Evolutionary conservation across 805 yeast species (phyloP).

Genomic region (Sungouiozyma intestinalis): DNA sequence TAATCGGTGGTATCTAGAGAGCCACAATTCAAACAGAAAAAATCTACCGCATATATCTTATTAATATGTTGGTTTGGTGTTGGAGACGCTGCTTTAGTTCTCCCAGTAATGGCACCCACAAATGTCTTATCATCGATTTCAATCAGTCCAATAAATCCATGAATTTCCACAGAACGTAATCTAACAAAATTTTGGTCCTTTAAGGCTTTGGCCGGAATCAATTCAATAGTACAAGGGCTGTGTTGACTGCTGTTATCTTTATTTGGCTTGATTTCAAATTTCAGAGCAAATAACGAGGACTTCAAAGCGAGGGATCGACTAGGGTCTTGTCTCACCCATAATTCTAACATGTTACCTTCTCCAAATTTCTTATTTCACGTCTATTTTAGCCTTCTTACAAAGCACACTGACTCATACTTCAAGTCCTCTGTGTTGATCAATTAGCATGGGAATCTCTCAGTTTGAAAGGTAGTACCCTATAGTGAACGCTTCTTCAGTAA

Average conservation of each 20-base stretch:
- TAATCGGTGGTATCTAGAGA: not conserved
- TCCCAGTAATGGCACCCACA: conserved; percentile 70
- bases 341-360: not conserved
- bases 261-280: conserved; percentile 13
- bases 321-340: not conserved
- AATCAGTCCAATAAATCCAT: conserved; percentile 79
- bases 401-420: not conserved
- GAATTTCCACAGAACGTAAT: conserved; percentile 36
- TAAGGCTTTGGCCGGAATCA: conserved; percentile 32
- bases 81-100: conserved; percentile 71
- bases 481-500: no score
- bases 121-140: conserved; percentile 57
- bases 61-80: conserved; percentile 68
- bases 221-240: conserved; percentile 38
- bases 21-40: conserved; percentile 55
- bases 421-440: not conserved
- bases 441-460: no score
- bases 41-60: conserved; percentile 74
- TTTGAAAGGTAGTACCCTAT: no score
- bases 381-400: not conserved
- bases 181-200: conserved; percentile 31
- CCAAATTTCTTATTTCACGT: not conserved
- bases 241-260: conserved; percentile 11
- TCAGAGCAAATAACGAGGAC: conserved; percentile 8
- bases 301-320: conserved; percentile 7